Evolutionary conservation across 306 rosid species (phyloP).

Genomic region (Betula pendula): DNA sequence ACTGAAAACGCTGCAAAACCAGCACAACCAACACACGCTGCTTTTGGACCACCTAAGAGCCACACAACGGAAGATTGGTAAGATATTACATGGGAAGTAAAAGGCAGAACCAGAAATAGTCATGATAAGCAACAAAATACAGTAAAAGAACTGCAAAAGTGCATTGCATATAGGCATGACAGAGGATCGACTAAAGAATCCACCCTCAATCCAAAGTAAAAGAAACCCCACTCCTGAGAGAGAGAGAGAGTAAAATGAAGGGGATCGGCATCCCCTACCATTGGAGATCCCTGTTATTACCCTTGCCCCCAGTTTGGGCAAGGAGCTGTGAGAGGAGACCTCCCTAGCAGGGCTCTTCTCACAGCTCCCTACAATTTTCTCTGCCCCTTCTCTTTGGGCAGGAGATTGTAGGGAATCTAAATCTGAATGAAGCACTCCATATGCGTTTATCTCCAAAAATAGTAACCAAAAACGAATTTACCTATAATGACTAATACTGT

Average conservation of each 20-base stretch:
- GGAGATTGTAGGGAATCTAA: no score
- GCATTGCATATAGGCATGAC: neutral
- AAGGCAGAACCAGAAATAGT: neutral
- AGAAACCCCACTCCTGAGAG: neutral
- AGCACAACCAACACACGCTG: conserved; percentile 90
- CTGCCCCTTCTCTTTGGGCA: no score
- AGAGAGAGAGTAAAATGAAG: no score
- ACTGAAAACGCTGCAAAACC: conserved; percentile 94
- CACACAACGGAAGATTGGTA: conserved; percentile 22
- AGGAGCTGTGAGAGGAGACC: no score
- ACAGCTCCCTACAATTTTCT: no score
- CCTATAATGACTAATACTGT: neutral
- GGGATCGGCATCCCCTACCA: no score
- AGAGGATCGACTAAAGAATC: neutral
- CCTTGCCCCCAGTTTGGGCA: no score
- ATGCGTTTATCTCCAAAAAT: neutral
- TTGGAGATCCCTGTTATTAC: no score
- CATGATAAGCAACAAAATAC: neutral
- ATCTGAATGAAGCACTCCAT: neutral
- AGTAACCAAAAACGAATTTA: neutral
- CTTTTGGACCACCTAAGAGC: conserved; percentile 83
- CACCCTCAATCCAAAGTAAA: neutral
- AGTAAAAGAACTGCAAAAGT: neutral
- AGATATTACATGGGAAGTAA: conserved; percentile 10
- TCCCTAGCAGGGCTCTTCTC: no score